Evolutionary conservation across 257 asterid genomes (phyloP).

Genomic region (Orobanche coerulescens): DNA sequence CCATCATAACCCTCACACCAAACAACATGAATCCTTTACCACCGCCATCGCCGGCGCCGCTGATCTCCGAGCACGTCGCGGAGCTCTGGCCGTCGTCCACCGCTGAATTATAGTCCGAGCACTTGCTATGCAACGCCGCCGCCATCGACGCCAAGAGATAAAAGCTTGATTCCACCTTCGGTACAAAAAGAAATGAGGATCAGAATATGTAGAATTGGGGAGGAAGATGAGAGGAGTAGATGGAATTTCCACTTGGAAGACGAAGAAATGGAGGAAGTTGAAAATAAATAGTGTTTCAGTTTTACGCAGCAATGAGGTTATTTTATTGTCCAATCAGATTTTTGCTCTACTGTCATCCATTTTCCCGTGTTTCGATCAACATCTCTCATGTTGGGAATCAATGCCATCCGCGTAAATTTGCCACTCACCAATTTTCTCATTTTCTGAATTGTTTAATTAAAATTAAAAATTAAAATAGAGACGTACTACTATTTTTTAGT

Average conservation of each 20-base stretch:
- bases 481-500: too few species aligned
- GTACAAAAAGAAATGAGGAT: slow-evolving; percentile 8
- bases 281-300: slow-evolving; percentile 9
- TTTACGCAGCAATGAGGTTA: slow-evolving; percentile 37
- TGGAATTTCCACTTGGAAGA: slow-evolving; percentile 10
- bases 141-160: slow-evolving; percentile 22
- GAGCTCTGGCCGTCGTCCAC: slow-evolving; percentile 39
- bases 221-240: slow-evolving; percentile 3
- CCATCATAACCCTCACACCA: slow-evolving; percentile 77
- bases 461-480: too few species aligned
- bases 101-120: slow-evolving; percentile 33
- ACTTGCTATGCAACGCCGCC: slow-evolving; percentile 29
- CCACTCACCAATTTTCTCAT: background rate
- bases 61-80: slow-evolving; percentile 32
- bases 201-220: slow-evolving; percentile 14
- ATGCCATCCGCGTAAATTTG: slow-evolving; percentile 20
- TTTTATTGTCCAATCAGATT: slow-evolving; percentile 26
- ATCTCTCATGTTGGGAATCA: slow-evolving; percentile 9
- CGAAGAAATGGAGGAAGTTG: slow-evolving; percentile 22
- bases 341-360: slow-evolving; percentile 22
- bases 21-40: slow-evolving; percentile 78
- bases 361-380: slow-evolving; percentile 6
- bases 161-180: slow-evolving; percentile 9
- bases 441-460: too few species aligned
- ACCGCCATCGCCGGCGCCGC: slow-evolving; percentile 15